Base-by-base conservation (phyloP, 2,329 filamentous ascomycete species). In the Colletotrichum shisoi region DNA sequence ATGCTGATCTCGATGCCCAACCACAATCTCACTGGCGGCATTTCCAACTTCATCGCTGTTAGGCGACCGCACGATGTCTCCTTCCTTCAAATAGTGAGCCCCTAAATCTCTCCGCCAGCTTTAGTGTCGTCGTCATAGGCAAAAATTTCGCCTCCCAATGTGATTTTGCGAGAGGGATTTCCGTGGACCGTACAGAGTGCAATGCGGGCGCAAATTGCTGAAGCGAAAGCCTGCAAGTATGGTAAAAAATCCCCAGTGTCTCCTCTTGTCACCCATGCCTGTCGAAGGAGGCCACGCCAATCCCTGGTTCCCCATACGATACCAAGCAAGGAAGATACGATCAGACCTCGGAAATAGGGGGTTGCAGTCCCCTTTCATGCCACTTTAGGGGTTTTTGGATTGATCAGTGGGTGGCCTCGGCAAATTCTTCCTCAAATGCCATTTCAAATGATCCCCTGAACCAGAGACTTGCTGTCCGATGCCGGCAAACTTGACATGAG, bases 1-100 rank as follows among this genome's bases (percentile, higher is more conserved):
- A 24, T 45, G 67, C 45, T 67, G 67, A 69, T 69, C 67, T 69
- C 60, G 59, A 46, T 69, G 67, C 67, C 67, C 63, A 67, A 69
- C 67, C 51, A 21, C 51, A n/a, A 46, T 49, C 24, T 49, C 24
- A 56, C 17, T 19, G 27, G 58, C 65, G 62, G 62, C 49, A 51
- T 56, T 39, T 51, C 61, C 61, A 54, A 59, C 51, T 54, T 54
- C 27, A 21, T 48, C 19, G 27, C 24, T 59, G 48, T 59, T 24
- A 17, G 37, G 24, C 57, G 24, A 27, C 53, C n/a, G 51, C 42
- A 67, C 46, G 59, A 67, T 59, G 61, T 49, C 49, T 60, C 56
- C 42, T 59, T 60, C 56, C 42, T 59, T 64, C 42, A 45, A 44
- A 56, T 39, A 40, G 42, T 37, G 60, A 51, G n/a, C 54, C 65